Base-by-base conservation (phyloP, 2,329 filamentous ascomycete species). In the Lachnellula willkommii region DNA sequence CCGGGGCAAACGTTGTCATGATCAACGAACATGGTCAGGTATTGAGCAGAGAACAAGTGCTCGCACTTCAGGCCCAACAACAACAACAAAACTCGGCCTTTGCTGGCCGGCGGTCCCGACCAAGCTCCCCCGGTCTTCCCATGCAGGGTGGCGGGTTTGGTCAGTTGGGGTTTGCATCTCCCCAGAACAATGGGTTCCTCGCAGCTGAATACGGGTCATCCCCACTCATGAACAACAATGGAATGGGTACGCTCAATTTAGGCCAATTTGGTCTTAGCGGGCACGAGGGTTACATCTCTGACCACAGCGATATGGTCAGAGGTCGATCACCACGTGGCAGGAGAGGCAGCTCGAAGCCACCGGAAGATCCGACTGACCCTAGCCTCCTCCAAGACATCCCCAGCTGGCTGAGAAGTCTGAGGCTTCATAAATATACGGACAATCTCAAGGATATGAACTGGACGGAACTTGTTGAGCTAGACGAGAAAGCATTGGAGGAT, bases 391-490 rank as follows among this genome's bases (percentile, higher is more conserved):
- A 95, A 74, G 94, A 99, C 69, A 96, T 99, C 64, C 93, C 94
- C 53, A 88, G 86, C 71, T 99, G 94, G 94, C 82, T 99, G 67
- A 85, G 94, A 70, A 96, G 91, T 72, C 80, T 97, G 70, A 85
- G 94, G 58, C 79, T 99, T 67, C 94, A 99, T 79, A 99, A 99
- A 78, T 99, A 99, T 74, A 99, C 94, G 9, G 94, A 99, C 65
- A 95, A 97, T 66, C 76, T 99, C 61, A 99, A 97, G 75, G 93
- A 97, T 69, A 84, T 97, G 79, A 91, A 94, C 68, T 99, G 94
- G 94, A 89, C 87, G 28, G 94, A 99, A 53, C 75, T 99, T 65
- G 78, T 99, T 58, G 89, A 94, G 72, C 77, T 99, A 65, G 90
- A 96, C 67, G 94, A 99, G 65, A 92, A 92, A 69, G 92, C 90